A percentile compares a stretch with the other conserved stretches of the same genome.
phyloP scores from a whole-genome alignment of 225 moss, liverwort and hornwort genomes.

The Polytrichum commune region DNA sequence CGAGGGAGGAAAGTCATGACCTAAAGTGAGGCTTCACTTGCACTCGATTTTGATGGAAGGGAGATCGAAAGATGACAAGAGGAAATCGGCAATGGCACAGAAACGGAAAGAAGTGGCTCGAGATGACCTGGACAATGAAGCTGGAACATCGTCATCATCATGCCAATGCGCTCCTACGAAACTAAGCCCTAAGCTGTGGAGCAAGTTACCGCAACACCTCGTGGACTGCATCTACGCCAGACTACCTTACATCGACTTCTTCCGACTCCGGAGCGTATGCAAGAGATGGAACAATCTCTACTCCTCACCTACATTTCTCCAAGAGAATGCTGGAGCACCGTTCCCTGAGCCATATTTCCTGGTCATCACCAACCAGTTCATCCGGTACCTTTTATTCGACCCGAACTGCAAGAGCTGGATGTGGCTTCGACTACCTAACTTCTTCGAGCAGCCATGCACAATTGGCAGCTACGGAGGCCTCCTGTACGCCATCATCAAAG shows the following conservation, averaged over 20 bases:
- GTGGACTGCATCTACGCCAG: slow-evolving; percentile 48
- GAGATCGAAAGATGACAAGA: no score
- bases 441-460: slow-evolving; percentile 34
- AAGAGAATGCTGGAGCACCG: slow-evolving; percentile 26
- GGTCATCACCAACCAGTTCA: slow-evolving; percentile 48
- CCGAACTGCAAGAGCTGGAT: slow-evolving; percentile 19
- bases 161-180: slow-evolving; percentile 22
- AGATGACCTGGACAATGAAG: slow-evolving; percentile 28
- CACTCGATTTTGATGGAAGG: no score
- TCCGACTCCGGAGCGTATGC: slow-evolving; percentile 45
- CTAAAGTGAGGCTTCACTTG: no score
- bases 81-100: not conserved
- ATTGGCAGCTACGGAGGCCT: slow-evolving; percentile 31
- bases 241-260: slow-evolving; percentile 37
- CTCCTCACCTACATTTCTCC: slow-evolving; percentile 16
- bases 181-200: slow-evolving; percentile 40
- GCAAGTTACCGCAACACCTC: slow-evolving; percentile 33
- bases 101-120: slow-evolving; percentile 6
- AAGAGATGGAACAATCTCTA: slow-evolving; percentile 33
- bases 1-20: no score
- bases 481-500: slow-evolving; percentile 32
- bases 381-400: slow-evolving; percentile 36
- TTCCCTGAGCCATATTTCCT: slow-evolving; percentile 44
- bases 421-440: slow-evolving; percentile 35
- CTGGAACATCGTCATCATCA: slow-evolving; percentile 13